Base-by-base conservation (phyloP, 768 basidiomycete genomes). In the Sarcodon sp. region DNA sequence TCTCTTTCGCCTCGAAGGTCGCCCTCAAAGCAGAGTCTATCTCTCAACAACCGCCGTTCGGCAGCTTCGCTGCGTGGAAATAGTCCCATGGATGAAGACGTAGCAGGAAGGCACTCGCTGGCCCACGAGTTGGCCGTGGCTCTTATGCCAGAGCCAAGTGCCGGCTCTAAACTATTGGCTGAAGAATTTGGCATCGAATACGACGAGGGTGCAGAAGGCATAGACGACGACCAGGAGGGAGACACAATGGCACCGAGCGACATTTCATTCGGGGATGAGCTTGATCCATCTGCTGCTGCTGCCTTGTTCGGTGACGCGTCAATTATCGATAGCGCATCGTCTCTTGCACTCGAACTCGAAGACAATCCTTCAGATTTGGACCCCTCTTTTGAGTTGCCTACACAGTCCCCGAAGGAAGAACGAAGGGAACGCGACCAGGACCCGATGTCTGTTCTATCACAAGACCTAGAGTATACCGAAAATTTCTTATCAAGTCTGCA, bases 141-240 rank as follows among this genome's bases (percentile, higher is more conserved):
- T 8, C 72, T 91, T 47, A 85, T 89, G 79, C 88, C 87, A 18
- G 88, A 91, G 64, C 87, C 89, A 0, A 82, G 74, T 45, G 70
- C 76, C 27, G 78, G 83, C 47, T 88, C 86, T 18, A 83, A 78
- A 61, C 63, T 88, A 33, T 70, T 91, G 5, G 85, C 85, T 10
- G 88, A 90, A 64, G 89, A 91, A 62, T 87, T 91, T 53, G 88
- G 88, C 8, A 82, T 91, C 52, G 88, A 90, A 58, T 89, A 85
- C 54, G 88, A 90, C 52, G 86, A 88, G 59, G 87, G 84, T 41
- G 84, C 83, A 31, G 85, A 88, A 64, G 85, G 83, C 35, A 85
- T 83, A 48, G 87, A 85, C 58, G 76, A 75, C 49, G 61, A 59
- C 7, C 45, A 59, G 54, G 46, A 44, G 44, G 3, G 50, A 6